phyloP scores from a whole-genome alignment of 495 filamentous ascomycete genomes.

The Paragyromitra xinjiangensis region DNA sequence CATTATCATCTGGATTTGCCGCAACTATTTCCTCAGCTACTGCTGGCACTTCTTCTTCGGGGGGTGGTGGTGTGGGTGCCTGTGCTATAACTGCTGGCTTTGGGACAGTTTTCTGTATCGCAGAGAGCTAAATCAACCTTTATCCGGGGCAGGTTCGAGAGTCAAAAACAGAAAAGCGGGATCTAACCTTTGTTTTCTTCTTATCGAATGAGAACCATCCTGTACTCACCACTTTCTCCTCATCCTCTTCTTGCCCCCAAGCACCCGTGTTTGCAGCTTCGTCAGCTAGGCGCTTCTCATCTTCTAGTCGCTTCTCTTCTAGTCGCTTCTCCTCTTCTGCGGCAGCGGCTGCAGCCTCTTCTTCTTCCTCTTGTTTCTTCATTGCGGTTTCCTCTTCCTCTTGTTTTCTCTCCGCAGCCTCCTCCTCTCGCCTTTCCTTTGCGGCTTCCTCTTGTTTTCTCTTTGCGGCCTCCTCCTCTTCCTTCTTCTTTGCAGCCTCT shows the following conservation, averaged over 20 bases:
- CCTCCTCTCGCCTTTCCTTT: conserved; percentile 33
- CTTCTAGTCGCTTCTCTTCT: conserved; percentile 26
- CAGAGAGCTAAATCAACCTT: conserved; percentile 15
- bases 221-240: conserved; percentile 6
- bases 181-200: conserved; percentile 22
- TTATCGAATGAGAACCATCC: conserved; percentile 17
- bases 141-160: neutral
- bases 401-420: conserved; percentile 27
- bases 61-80: conserved; percentile 1
- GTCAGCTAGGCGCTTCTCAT: conserved; percentile 36
- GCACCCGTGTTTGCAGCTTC: conserved; percentile 10
- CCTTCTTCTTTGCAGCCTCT: conserved; percentile 26
- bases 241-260: conserved; percentile 17
- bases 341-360: conserved; percentile 32
- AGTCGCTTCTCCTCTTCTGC: neutral
- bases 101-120: conserved; percentile 20
- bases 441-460: conserved; percentile 32
- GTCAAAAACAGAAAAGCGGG: neutral
- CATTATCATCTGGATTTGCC: neutral
- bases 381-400: conserved; percentile 29
- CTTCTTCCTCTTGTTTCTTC: conserved; percentile 24
- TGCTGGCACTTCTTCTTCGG: neutral
- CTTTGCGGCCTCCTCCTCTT: conserved; percentile 37
- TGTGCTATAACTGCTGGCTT: conserved; percentile 5
- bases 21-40: neutral